phyloP scores from a whole-genome alignment of 805 yeast genomes.

The Ogataea sp. region DNA sequence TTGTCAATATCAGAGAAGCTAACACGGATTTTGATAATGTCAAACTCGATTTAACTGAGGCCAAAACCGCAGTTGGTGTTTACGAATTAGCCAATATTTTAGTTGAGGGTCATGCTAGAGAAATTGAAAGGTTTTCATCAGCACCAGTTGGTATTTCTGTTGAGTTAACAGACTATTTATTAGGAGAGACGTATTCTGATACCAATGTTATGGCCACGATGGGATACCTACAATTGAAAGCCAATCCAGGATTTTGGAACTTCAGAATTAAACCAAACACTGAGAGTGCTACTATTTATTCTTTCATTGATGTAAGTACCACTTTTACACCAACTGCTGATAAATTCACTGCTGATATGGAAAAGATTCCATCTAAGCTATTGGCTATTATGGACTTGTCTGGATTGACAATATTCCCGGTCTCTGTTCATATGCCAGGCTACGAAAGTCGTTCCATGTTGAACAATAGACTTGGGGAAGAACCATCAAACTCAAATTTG shows the following conservation, averaged over 20 bases:
- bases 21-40: slow-evolving; percentile 60
- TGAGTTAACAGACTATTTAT: slow-evolving; percentile 21
- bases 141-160: slow-evolving; percentile 49
- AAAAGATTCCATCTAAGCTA: slow-evolving; percentile 1
- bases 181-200: slow-evolving; percentile 29
- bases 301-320: slow-evolving; percentile 26
- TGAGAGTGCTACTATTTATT: slow-evolving; percentile 32
- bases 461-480: no score
- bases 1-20: slow-evolving; percentile 43
- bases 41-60: slow-evolving; percentile 28
- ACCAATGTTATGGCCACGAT: slow-evolving; percentile 70
- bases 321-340: no score
- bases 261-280: slow-evolving; percentile 36
- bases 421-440: slow-evolving; percentile 29
- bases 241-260: slow-evolving; percentile 64
- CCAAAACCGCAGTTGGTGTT: slow-evolving; percentile 31
- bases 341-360: slow-evolving; percentile 9
- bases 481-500: background rate
- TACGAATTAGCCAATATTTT: slow-evolving; percentile 47
- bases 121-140: slow-evolving; percentile 19
- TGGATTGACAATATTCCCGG: slow-evolving; percentile 39
- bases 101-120: slow-evolving; percentile 65
- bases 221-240: slow-evolving; percentile 78
- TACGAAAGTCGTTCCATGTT: slow-evolving; percentile 7
- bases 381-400: slow-evolving; percentile 34